Percentiles rank a stretch among this genome's conserved stretches.
Evolutionary conservation across 140 eudicot species (phyloP).

Genomic region (Ambrosia hybrid): DNA sequence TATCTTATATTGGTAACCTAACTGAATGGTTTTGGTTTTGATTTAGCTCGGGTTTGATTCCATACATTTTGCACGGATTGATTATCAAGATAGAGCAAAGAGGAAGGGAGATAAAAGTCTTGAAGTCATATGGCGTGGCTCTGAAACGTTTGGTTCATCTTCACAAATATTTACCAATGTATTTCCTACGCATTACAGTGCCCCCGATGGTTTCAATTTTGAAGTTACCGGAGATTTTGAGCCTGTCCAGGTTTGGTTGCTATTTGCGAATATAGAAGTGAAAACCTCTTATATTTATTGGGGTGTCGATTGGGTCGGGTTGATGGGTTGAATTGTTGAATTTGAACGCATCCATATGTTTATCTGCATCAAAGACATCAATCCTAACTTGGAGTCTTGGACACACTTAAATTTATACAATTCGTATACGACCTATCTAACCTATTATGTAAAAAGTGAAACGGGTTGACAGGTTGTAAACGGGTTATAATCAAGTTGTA

Average conservation of each 20-base stretch:
- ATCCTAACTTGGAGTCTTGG: not conserved
- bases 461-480: no score
- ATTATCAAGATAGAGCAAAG: slow-evolving; percentile 90
- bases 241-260: slow-evolving; percentile 74
- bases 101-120: slow-evolving; percentile 79
- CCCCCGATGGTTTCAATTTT: slow-evolving; percentile 81
- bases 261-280: slow-evolving; percentile 4
- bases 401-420: no score
- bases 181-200: slow-evolving; percentile 83
- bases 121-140: slow-evolving; percentile 95
- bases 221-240: slow-evolving; percentile 60
- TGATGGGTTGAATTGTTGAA: not conserved
- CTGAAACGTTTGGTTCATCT: slow-evolving; percentile 85
- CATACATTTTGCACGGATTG: slow-evolving; percentile 90
- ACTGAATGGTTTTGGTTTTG: slow-evolving; percentile 10
- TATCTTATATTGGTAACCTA: not conserved
- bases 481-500: no score
- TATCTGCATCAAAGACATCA: not conserved
- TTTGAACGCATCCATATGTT: not conserved
- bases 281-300: not conserved
- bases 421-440: no score
- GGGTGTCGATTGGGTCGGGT: not conserved
- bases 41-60: slow-evolving; percentile 87
- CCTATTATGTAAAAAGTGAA: no score
- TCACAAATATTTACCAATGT: slow-evolving; percentile 84